These are phyloP conservation scores for Aureobasidium sp. DNA, from an alignment of 2,329 filamentous ascomycete species.

Conservation along the genomic window DNA sequence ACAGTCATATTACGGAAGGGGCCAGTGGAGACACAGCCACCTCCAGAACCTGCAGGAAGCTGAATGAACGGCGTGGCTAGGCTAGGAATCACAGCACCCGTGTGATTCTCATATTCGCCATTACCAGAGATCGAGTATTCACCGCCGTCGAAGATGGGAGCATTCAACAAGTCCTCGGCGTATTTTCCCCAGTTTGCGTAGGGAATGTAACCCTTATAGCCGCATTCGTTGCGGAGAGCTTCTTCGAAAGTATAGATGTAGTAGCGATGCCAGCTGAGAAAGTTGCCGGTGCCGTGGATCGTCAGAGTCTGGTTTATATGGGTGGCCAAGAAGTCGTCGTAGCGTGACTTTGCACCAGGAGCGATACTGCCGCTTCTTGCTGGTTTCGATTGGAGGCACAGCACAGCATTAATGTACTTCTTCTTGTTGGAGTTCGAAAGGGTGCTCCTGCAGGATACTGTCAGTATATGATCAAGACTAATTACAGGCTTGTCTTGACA, in stretches of 20 bases:
- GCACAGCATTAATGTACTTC: constrained; percentile 25
- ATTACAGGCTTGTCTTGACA: not conserved
- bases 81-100: constrained; percentile 28
- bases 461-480: not conserved
- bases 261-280: constrained; percentile 33
- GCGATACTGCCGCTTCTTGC: constrained; percentile 16
- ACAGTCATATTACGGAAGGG: constrained; percentile 42
- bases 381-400: constrained; percentile 24
- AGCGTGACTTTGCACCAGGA: constrained; percentile 23
- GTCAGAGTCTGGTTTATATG: constrained; percentile 22
- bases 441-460: constrained; percentile 14
- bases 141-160: constrained; percentile 49
- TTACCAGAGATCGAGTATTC: constrained; percentile 33
- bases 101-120: constrained; percentile 28
- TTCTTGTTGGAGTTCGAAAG: constrained; percentile 21
- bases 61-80: constrained; percentile 19
- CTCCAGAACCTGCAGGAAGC: constrained; percentile 42
- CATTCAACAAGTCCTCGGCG: constrained; percentile 35
- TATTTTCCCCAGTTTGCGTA: constrained; percentile 48
- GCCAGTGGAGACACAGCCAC: constrained; percentile 44
- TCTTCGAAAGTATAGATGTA: constrained; percentile 36
- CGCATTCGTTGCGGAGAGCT: constrained; percentile 34
- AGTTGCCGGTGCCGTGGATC: constrained; percentile 21
- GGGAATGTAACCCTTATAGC: constrained; percentile 35
- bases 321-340: constrained; percentile 25